Evolutionary conservation across 2,329 filamentous ascomycete genomes (phyloP), one percentile per base, ranked within the genome.

Genomic region (Mollisia scopiformis): DNA sequence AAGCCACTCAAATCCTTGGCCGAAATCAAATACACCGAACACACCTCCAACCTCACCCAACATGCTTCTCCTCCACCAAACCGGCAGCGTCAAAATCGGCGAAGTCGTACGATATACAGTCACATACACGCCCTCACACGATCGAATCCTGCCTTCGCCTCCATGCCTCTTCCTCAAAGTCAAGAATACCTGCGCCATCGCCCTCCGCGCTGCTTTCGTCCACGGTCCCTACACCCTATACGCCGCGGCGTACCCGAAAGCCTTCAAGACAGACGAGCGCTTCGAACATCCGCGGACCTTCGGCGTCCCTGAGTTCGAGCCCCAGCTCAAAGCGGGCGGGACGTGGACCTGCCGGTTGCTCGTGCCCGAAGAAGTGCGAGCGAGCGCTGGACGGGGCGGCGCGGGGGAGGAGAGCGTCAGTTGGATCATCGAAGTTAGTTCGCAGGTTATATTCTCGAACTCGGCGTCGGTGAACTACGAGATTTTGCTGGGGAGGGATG

Each of bases 141-240:
- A 98, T 76, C 92, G 92, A 68, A 96, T 97, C 73, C 84, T 97
- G 2, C 95, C 95, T 3, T 89, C 92, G 4, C 94, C 94, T 28
- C 81, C 89, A 66, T 83, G 87, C 69, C 86, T 99, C 37, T 86
- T 92, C 76, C 85, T 99, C 49, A 92, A 91, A 69, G 88, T 99
- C 74, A 94, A 91, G 75, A 99, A 99, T 76, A 93, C 91, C 10
- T 95, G 91, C 39, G 90, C 92, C 59, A 91, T 97, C 66, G 91
- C 95, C 16, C 82, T 98, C 39, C 91, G 95, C 72, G 95, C 95
- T 57, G 95, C 95, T 59, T 99, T 97, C 75, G 89, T 99, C 57
- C 95, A 97, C 77, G 95, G 95, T 0, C 95, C 95, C 1, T 99
- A 99, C 74, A 96, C 89, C 0, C 84, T 98, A 37, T 93, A 92